Conservation (phyloP, 495 filamentous ascomycete genomes). For the Podospora australis region DNA sequence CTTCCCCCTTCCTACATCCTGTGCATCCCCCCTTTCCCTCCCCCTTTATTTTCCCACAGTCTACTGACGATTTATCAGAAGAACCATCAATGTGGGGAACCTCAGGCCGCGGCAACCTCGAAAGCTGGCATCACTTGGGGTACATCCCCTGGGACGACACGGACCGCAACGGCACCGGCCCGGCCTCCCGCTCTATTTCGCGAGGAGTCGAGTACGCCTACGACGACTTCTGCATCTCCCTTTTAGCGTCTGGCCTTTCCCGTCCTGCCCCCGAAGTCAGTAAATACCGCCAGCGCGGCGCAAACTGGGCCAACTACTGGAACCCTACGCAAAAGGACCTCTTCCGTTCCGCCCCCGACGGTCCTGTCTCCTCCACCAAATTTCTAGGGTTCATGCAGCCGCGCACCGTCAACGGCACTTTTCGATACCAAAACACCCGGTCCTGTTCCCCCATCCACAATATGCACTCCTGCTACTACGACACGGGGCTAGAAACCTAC, state of each 20-base stretch:
- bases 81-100: conserved; percentile 59
- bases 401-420: conserved; percentile 54
- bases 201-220: conserved; percentile 70
- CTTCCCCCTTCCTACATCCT: no score
- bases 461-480: conserved; percentile 43
- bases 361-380: conserved; percentile 22
- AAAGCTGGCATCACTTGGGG: conserved; percentile 53
- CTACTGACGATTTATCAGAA: no score
- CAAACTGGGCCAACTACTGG: conserved; percentile 53
- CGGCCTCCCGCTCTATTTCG: conserved; percentile 55
- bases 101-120: conserved; percentile 58
- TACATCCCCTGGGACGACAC: conserved; percentile 58
- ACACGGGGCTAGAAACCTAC: conserved; percentile 61
- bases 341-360: conserved; percentile 18
- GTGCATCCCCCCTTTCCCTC: no score
- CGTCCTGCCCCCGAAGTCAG: conserved; percentile 39
- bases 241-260: conserved; percentile 48
- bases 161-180: conserved; percentile 54
- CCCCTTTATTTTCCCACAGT: no score
- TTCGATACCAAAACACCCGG: conserved; percentile 60
- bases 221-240: conserved; percentile 58
- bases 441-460: conserved; percentile 50
- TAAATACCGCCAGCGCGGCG: conserved; percentile 53
- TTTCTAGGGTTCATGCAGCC: conserved; percentile 68
- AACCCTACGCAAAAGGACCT: conserved; percentile 36